Base-by-base conservation (phyloP, 441 rosid species). In the Erodium moschatum region DNA sequence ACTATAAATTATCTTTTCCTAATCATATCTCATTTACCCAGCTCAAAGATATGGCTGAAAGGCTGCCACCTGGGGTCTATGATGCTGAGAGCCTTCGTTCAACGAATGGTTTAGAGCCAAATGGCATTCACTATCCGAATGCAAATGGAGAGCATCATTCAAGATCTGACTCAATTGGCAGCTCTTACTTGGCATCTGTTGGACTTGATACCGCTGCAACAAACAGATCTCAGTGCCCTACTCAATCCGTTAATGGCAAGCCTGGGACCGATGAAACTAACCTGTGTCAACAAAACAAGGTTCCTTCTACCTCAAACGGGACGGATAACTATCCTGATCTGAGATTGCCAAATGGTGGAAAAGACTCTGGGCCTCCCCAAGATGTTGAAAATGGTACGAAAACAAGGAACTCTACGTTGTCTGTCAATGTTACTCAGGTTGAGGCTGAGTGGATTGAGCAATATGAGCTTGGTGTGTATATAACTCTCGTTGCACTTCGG, bases 401-500 rank as follows among this genome's bases (percentile, higher is more conserved):
- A 74, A 78, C 89, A 10, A n/a, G n/a, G n/a, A n/a, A n/a, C n/a
- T n/a, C n/a, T n/a, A n/a, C n/a, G n/a, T n/a, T n/a, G n/a, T n/a
- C n/a, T n/a, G 79, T 75, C 50, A 81, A 80, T 69, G 82, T 64
- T 42, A 78, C 72, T 74, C 92, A 83, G 73, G 86, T 85, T 3
- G 97, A 89, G 75, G 92, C 97, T 0, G 99, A 91, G 76, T 85
- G 97, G 97, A 94, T 86, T 10, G 99, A 94, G 69, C 99, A 90
- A 64, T 90, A 88, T 70, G 99, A 94, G 75, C 88, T 90, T n/a
- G 97, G 99, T 69, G 97, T 94, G 58, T 94, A 88, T 74, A 88
- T 91, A 72, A 91, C 99, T 64, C 88, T 91, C 6, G 83, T 88
- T 74, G 91, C 96, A 15, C 74, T 91, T 67, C 92, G 71, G 2